phyloP scores from a whole-genome alignment of 768 basidiomycete genomes.

The Flagelloscypha sp. region DNA sequence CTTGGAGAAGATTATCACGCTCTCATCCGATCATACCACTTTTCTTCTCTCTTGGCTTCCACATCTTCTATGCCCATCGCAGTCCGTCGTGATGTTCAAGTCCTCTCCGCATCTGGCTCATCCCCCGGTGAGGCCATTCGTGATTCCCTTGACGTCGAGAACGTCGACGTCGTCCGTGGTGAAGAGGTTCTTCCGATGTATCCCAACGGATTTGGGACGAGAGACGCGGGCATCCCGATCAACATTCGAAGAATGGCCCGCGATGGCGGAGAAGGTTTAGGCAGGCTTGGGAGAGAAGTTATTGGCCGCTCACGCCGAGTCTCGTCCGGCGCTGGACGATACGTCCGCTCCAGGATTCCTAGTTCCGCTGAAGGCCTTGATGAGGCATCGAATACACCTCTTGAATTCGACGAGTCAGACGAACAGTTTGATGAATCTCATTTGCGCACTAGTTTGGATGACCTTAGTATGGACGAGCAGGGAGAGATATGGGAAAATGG shows the following conservation, averaged over 20 bases:
- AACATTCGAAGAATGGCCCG: constrained; percentile 46
- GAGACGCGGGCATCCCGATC: constrained; percentile 30
- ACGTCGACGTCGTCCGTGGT: constrained; percentile 30
- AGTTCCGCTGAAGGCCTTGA: constrained; percentile 38
- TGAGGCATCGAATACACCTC: no score
- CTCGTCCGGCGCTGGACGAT: not conserved
- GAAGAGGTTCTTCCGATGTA: constrained; percentile 64
- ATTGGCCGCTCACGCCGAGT: constrained; percentile 7
- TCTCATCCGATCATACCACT: constrained; percentile 54
- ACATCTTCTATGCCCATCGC: constrained; percentile 51
- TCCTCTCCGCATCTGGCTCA: constrained; percentile 42
- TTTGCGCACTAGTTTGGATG: constrained; percentile 19
- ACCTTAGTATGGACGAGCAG: constrained; percentile 10
- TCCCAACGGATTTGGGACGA: constrained; percentile 54
- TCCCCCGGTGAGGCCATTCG: constrained; percentile 36
- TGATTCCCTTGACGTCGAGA: constrained; percentile 36
- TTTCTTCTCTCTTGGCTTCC: no score
- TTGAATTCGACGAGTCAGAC: constrained; percentile 64
- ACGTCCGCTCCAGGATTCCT: constrained; percentile 28
- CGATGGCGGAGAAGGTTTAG: constrained; percentile 55
- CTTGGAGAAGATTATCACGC: constrained; percentile 76
- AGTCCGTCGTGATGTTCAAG: constrained; percentile 65
- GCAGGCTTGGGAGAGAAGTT: constrained; percentile 50
- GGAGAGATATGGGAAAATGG: constrained; percentile 26
- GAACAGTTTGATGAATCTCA: constrained; percentile 46